Evolutionary conservation across 1,284 basidiomycete genomes (phyloP).

Genomic region (Boletus albobrunnescens): DNA sequence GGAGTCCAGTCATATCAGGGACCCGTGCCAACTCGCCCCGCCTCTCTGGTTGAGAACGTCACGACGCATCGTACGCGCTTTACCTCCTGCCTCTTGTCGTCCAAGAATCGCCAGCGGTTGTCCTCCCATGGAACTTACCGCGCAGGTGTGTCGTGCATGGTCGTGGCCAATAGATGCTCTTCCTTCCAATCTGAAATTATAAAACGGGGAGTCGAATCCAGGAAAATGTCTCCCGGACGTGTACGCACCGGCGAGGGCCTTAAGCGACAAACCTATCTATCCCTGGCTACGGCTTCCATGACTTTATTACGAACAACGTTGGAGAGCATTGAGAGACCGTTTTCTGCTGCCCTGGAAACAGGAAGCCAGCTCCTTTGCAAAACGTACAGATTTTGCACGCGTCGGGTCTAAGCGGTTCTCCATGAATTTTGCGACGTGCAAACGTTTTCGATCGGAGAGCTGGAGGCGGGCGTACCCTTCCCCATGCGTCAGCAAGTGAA

Average conservation of each 20-base stretch:
- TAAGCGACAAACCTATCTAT: slow-evolving; percentile 8
- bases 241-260: slow-evolving; percentile 11
- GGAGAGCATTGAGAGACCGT: slow-evolving; percentile 2
- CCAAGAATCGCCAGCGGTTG: slow-evolving; percentile 4
- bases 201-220: no score
- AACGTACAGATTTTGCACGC: no score
- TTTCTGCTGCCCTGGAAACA: background rate
- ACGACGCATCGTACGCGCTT: slow-evolving; percentile 22
- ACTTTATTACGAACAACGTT: slow-evolving; percentile 21
- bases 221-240: slow-evolving; percentile 11
- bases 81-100: slow-evolving; percentile 11
- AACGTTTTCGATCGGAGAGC: slow-evolving; percentile 14
- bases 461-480: no score
- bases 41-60: slow-evolving; percentile 17
- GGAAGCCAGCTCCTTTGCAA: background rate
- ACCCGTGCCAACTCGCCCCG: no score
- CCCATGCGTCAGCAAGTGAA: no score
- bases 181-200: slow-evolving; percentile 12
- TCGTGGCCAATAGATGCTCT: slow-evolving; percentile 25
- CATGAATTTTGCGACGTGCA: slow-evolving; percentile 7
- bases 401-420: slow-evolving; percentile 15
- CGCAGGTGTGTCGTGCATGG: slow-evolving; percentile 26
- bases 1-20: slow-evolving; percentile 9
- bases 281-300: slow-evolving; percentile 12
- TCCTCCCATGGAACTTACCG: slow-evolving; percentile 25